A percentile compares a stretch with the other conserved stretches of the same genome.
Evolutionary conservation across 2,329 filamentous ascomycete species (phyloP).

Genomic region (Cercospora sp.): DNA sequence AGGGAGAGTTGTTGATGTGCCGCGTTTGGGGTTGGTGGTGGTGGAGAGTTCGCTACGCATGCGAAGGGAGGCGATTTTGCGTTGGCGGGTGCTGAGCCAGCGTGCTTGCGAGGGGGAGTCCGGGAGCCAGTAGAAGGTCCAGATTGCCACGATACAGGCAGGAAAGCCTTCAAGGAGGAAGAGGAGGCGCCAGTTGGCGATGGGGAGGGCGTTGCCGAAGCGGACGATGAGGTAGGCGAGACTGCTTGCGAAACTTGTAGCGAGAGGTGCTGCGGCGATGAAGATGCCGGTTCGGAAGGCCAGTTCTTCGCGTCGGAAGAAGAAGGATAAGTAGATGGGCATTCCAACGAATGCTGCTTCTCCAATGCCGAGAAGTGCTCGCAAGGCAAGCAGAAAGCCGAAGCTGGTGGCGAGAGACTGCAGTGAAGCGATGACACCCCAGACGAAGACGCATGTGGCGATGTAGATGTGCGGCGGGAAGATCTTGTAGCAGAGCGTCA

Average conservation of each 20-base stretch:
- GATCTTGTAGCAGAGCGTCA: constrained; percentile 59
- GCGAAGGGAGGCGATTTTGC: constrained; percentile 69
- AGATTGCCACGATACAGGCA: constrained; percentile 70
- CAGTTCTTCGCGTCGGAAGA: constrained; percentile 68
- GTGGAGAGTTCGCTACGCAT: constrained; percentile 53
- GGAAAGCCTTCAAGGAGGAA: constrained; percentile 86
- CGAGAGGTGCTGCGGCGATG: constrained; percentile 69
- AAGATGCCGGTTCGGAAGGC: constrained; percentile 85
- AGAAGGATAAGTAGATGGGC: constrained; percentile 64
- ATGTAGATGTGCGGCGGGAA: constrained; percentile 64
- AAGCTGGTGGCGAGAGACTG: constrained; percentile 55
- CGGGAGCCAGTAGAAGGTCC: constrained; percentile 73
- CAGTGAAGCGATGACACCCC: constrained; percentile 76
- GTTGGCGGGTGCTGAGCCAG: constrained; percentile 47
- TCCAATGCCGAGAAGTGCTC: constrained; percentile 55
- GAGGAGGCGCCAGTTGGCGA: constrained; percentile 81
- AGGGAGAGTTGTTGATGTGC: constrained; percentile 14
- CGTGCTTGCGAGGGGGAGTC: constrained; percentile 61
- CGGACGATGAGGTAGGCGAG: constrained; percentile 77
- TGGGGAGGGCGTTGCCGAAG: constrained; percentile 60
- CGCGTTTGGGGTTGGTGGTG: constrained; percentile 5
- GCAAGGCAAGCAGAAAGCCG: constrained; percentile 62
- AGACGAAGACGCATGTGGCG: constrained; percentile 66
- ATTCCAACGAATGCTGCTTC: constrained; percentile 66
- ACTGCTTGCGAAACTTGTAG: constrained; percentile 69